These are phyloP conservation scores for Neocucurbitaria cava DNA, from an alignment of 2,329 filamentous ascomycete genomes.

Conservation along the genomic window DNA sequence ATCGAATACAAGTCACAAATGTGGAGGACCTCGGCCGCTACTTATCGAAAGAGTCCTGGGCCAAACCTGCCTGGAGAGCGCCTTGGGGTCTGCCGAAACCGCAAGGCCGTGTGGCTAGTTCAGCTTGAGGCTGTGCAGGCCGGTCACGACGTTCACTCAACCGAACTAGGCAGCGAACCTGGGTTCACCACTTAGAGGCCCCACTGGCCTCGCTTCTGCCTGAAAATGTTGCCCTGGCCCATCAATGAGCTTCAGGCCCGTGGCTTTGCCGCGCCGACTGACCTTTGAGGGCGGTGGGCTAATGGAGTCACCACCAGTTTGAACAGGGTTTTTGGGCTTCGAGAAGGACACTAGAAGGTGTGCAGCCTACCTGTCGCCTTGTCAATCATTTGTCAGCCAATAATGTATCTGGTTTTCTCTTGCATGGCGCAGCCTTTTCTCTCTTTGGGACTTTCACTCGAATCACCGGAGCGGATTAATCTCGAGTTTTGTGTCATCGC, in stretches of 20 bases:
- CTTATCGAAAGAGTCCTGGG: constrained; percentile 33
- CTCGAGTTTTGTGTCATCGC: constrained; percentile 36
- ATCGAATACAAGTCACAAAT: constrained; percentile 16
- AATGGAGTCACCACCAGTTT: constrained; percentile 36
- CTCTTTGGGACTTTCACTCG: constrained; percentile 20
- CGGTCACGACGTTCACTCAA: constrained; percentile 26
- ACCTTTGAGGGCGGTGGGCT: constrained; percentile 30
- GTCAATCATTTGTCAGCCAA: constrained; percentile 32
- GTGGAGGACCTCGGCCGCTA: constrained; percentile 30
- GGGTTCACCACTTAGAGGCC: constrained; percentile 28
- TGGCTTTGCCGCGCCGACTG: constrained; percentile 33
- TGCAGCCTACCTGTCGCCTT: constrained; percentile 40
- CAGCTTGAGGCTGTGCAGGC: constrained; percentile 39
- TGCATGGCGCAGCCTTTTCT: constrained; percentile 34
- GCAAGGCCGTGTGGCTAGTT: constrained; percentile 21
- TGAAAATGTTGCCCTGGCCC: constrained; percentile 31
- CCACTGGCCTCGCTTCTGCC: constrained; percentile 32
- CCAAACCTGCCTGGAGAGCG: constrained; percentile 16
- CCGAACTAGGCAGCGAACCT: constrained; percentile 41
- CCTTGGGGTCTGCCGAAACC: constrained; percentile 38
- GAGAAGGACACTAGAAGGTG: constrained; percentile 34
- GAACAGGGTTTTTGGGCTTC: constrained; percentile 23
- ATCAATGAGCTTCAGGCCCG: constrained; percentile 24
- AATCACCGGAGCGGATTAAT: constrained; percentile 23
- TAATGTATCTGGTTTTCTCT: constrained; percentile 14